Base-by-base conservation (phyloP, 495 filamentous ascomycete species). In the Neurospora sp. region DNA sequence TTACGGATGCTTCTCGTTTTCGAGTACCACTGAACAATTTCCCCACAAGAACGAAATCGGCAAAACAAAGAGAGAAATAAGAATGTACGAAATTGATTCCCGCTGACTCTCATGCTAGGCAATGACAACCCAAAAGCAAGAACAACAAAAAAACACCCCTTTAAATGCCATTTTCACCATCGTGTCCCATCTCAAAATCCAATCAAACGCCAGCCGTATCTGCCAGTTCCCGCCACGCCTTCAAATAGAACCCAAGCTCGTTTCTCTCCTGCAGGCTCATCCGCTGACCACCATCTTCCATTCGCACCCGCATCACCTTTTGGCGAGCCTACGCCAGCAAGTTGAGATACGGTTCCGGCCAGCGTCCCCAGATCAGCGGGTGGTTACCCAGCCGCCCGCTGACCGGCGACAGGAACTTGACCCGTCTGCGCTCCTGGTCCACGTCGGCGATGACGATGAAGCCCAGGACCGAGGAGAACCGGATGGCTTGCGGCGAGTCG, bases 381-480 rank as follows among this genome's bases (percentile, higher is more conserved):
- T 90, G 87, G 70, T 90, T 87, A 0, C 93, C 93, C 69, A 97
- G 83, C 43, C 92, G 88, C 11, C 93, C 93, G 40, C 89, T 92
- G 70, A 96, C 88, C 6, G 96, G 95, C 3, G 91, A 90, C 45
- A 99, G 84, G 19, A 97, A 85, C 74, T 92, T 90, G 70, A 98
- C 84, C 80, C 91, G 92, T 71, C 90, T 89, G 82, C 92, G 92
- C 71, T 93, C 90, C 69, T 90, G 91, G 75, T 99, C 95, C 9
- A 98, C 94, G 70, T 96, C 92, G 0, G 91, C 88, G 39, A 99
- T 90, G 78, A 96, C 97, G 43, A 97, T 87, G 81, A 96, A 98
- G 7, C 96, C 96, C 86, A 96, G 91, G 24, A 98, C 90, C 48
- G 91, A 93, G 0, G 94, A 90, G 75, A 96, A 92, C 15, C 92